Conservation (phyloP, 768 basidiomycete genomes). For the Mycena latifolia region DNA sequence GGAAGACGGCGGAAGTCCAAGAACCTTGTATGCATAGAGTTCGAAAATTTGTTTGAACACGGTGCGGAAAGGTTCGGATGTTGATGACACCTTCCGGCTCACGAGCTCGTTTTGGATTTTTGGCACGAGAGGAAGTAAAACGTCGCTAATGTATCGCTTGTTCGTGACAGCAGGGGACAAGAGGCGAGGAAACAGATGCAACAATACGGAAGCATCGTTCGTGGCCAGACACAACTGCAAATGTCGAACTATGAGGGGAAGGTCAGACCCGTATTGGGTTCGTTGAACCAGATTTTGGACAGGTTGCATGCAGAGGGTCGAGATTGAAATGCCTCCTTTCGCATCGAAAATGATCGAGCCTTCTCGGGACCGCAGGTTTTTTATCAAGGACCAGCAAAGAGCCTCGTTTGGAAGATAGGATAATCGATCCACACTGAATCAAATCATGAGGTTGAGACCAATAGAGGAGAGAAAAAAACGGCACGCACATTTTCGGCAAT, state of each 20-base stretch:
- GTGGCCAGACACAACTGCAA: too few relatives aligned
- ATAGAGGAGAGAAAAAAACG: neutral
- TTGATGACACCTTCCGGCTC: neutral
- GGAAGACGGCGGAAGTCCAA: neutral
- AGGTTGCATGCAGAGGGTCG: conserved; percentile 4
- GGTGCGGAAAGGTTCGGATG: conserved; percentile 3
- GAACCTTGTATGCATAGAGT: conserved; percentile 15
- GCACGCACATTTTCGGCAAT: conserved; percentile 7
- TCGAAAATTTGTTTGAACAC: conserved; percentile 18
- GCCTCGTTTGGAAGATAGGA: neutral
- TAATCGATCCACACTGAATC: neutral
- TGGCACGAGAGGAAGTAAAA: conserved; percentile 9
- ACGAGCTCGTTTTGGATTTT: conserved; percentile 9
- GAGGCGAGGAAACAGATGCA: conserved; percentile 9
- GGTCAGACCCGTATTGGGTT: conserved; percentile 4
- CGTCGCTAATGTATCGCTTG: conserved; percentile 9
- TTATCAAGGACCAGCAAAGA: conserved; percentile 8
- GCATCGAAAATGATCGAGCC: neutral
- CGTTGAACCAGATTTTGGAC: conserved; percentile 6
- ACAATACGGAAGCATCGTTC: too few relatives aligned
- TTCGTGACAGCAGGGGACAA: conserved; percentile 5
- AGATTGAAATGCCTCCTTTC: conserved; percentile 1
- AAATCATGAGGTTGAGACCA: neutral
- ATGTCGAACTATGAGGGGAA: conserved; percentile 1
- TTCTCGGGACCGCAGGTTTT: conserved; percentile 6